Evolutionary conservation across 306 rosid genomes (phyloP).

Genomic region (Ormosia emarginata): DNA sequence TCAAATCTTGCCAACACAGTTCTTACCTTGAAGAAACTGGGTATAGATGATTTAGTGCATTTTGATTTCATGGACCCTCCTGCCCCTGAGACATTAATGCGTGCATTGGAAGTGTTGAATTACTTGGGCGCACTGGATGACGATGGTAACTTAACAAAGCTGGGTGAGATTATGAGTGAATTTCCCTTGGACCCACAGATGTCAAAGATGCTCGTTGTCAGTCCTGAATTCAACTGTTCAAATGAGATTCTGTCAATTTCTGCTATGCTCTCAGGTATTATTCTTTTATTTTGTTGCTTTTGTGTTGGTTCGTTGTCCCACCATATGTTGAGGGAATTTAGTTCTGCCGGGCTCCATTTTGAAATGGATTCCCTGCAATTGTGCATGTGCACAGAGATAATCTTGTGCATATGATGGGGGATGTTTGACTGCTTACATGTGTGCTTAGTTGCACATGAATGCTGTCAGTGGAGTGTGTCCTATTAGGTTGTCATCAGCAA

Average conservation of each 20-base stretch:
- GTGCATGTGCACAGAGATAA: constrained; percentile 28
- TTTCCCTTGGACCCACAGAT: constrained; percentile 93
- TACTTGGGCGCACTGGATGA: constrained; percentile 97
- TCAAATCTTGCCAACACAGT: constrained; percentile 92
- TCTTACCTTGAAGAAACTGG: constrained; percentile 85
- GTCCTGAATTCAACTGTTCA: constrained; percentile 91
- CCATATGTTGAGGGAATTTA: constrained; percentile 13
- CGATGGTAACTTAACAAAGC: constrained; percentile 82
- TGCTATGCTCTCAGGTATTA: constrained; percentile 94
- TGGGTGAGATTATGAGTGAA: constrained; percentile 94
- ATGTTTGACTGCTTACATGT: constrained; percentile 36
- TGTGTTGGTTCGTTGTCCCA: constrained; percentile 31
- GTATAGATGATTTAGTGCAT: constrained; percentile 92
- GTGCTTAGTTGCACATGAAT: constrained; percentile 39
- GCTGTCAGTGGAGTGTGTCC: constrained; percentile 55
- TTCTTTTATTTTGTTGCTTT: not conserved
- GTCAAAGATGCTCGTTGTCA: constrained; percentile 96
- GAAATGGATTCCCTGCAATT: constrained; percentile 34
- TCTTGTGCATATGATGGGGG: constrained; percentile 39
- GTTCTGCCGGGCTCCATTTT: constrained; percentile 30
- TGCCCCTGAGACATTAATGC: constrained; percentile 96
- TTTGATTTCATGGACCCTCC: constrained; percentile 99
- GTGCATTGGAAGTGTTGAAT: constrained; percentile 90
- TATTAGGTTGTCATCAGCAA: constrained; percentile 92
- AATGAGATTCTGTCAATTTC: constrained; percentile 83